phyloP scores from a whole-genome alignment of 75 land plant genomes.

The Pinus tabuliformis region DNA sequence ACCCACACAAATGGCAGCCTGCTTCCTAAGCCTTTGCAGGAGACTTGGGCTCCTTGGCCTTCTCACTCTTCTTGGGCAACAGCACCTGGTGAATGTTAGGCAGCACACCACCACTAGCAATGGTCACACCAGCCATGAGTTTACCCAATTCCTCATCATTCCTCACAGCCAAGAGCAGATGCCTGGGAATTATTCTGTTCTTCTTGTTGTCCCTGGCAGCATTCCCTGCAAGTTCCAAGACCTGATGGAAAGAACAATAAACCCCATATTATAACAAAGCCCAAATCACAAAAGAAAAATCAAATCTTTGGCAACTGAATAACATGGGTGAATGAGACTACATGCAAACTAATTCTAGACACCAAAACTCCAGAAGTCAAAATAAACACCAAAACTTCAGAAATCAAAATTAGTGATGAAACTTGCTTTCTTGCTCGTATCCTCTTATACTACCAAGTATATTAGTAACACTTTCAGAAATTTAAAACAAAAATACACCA shows the following conservation, averaged over 20 bases:
- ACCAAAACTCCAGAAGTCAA: too few relatives aligned
- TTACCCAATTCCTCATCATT: slow-evolving; percentile 28
- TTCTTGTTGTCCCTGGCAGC: slow-evolving; percentile 32
- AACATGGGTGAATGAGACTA: too few relatives aligned
- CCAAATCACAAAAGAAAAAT: too few relatives aligned
- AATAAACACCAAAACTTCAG: too few relatives aligned
- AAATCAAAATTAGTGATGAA: too few relatives aligned
- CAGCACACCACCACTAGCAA: slow-evolving; percentile 25
- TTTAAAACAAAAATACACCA: too few relatives aligned
- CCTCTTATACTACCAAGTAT: too few relatives aligned
- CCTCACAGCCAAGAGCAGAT: slow-evolving; percentile 28
- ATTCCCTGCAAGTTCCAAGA: slow-evolving; percentile 32
- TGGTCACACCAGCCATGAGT: slow-evolving; percentile 21
- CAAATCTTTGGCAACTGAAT: too few relatives aligned
- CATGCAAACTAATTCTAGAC: too few relatives aligned
- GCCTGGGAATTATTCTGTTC: slow-evolving; percentile 29
- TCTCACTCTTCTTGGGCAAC: neutral
- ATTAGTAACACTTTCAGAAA: too few relatives aligned
- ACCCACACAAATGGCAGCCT: neutral
- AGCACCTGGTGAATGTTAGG: slow-evolving; percentile 20
- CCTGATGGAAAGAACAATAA: slow-evolving; percentile 4
- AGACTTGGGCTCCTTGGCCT: slow-evolving; percentile 1
- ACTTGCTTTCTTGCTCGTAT: too few relatives aligned
- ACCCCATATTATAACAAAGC: too few relatives aligned
- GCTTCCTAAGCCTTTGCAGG: neutral